These are phyloP conservation scores for Corymbia citriodora DNA, from an alignment of 441 rosid species.

Conservation along the genomic window DNA sequence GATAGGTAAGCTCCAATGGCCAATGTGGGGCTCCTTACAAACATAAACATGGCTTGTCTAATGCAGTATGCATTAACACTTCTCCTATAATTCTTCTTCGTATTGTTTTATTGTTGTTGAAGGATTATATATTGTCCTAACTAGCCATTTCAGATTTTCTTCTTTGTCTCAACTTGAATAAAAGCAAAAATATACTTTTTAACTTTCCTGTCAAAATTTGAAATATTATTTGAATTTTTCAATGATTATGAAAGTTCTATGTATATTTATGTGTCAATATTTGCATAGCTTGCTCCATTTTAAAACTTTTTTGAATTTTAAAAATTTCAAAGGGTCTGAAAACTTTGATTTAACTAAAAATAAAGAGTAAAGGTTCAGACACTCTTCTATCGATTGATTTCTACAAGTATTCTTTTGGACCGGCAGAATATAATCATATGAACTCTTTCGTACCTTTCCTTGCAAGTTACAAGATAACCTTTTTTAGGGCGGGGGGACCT, in stretches of 20 bases:
- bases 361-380: background rate
- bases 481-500: no score
- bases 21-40: background rate
- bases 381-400: background rate
- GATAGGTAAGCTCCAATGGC: no score
- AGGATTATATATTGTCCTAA: background rate
- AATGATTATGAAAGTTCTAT: background rate
- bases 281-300: background rate
- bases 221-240: no score
- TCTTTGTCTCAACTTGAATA: no score
- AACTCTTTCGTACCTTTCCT: background rate
- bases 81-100: no score
- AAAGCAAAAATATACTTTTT: background rate
- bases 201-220: background rate
- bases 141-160: background rate
- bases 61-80: no score
- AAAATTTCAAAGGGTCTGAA: background rate
- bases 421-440: background rate
- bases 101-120: background rate
- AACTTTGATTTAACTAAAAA: background rate
- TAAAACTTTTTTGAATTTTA: no score
- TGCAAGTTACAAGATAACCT: background rate
- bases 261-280: background rate
- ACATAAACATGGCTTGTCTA: background rate
- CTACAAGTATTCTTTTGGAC: background rate